These are phyloP conservation scores for Ulota crispa DNA, from an alignment of 225 moss, liverwort and hornwort species.

Conservation along the genomic window DNA sequence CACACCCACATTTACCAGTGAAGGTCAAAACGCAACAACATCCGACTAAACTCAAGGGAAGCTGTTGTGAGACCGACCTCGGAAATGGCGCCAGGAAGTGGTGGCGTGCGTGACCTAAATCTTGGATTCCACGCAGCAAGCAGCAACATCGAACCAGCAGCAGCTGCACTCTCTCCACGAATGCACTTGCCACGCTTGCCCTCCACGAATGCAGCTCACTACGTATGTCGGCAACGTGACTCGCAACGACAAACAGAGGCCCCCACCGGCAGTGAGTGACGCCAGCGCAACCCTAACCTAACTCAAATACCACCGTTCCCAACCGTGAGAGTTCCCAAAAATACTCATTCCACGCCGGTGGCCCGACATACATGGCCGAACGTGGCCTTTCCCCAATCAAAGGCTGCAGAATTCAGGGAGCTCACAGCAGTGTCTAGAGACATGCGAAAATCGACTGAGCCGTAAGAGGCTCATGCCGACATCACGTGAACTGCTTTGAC, in stretches of 20 bases:
- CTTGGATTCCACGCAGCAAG: constrained; percentile 1
- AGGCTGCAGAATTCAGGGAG: not conserved
- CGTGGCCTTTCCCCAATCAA: not conserved
- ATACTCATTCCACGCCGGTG: not conserved
- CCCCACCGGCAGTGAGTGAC: constrained; percentile 12
- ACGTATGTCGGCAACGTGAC: not conserved
- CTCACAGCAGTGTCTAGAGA: not conserved
- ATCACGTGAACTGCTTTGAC: not conserved
- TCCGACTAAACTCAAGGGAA: not conserved
- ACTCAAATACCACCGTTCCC: constrained; percentile 22
- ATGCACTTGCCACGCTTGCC: not conserved
- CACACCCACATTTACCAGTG: not conserved
- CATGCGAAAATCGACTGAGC: not conserved
- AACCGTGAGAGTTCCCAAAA: constrained; percentile 18
- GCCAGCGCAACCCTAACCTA: constrained; percentile 14
- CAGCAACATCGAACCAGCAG: constrained; percentile 7
- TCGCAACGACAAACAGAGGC: not conserved
- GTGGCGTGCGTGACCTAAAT: constrained; percentile 1
- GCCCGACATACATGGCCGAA: constrained; percentile 1
- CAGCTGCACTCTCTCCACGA: not conserved
- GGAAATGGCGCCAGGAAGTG: not conserved
- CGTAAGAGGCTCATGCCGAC: not conserved
- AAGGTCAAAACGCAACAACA: not conserved
- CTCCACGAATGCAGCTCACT: not conserved
- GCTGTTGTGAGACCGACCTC: constrained; percentile 1